Evolutionary conservation across 2,329 filamentous ascomycete genomes (phyloP), one percentile per base, ranked within the genome.

Genomic region (Cordyceps cateniannulata): DNA sequence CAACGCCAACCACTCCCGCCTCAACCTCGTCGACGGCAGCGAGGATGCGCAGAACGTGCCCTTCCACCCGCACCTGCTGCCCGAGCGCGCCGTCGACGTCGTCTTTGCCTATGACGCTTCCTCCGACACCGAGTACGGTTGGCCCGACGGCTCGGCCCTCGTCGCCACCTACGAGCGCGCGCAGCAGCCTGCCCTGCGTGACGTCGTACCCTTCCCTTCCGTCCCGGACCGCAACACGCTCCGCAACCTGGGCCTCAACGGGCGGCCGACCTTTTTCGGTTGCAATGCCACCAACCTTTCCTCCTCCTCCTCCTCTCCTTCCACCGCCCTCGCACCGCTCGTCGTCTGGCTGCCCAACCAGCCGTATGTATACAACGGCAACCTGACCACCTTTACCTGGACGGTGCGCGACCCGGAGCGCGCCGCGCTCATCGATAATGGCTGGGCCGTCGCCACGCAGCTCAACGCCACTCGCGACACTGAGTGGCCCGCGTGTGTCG

Each of bases 311-410:
- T 8, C n/a, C n/a, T n/a, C n/a, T n/a, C n/a, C n/a, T n/a, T n/a
- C 84, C 53, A 64, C 63, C 50, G 51, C 59, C 16, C 51, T 70
- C 0, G 74, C 79, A 0, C 89, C 90, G 0, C 72, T 96, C 1
- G 77, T 96, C 54, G 88, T 96, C 61, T 97, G 96, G 76, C 69
- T 96, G 14, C 90, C 92, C 62, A 96, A 95, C 70, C 77, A 85
- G 4, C 91, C 90, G 0, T 96, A 93, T 73, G 82, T 85, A 18
- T 82, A 80, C 67, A 73, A 79, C 64, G 88, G 85, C 70, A 96
- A 96, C 75, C 79, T 87, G 2, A 87, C 86, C 1, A 96, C 91
- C 22, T 91, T 88, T 70, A 78, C 85, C 61, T 76, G 85, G 5
- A 73, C 74, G 14, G 93, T 91, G 78, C 79, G 80, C 18, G 75